Percentiles rank a stretch among this genome's conserved stretches.
These are phyloP conservation scores for Rhodotorula sp. DNA, from an alignment of 1,284 basidiomycete genomes.

Conservation along the genomic window DNA sequence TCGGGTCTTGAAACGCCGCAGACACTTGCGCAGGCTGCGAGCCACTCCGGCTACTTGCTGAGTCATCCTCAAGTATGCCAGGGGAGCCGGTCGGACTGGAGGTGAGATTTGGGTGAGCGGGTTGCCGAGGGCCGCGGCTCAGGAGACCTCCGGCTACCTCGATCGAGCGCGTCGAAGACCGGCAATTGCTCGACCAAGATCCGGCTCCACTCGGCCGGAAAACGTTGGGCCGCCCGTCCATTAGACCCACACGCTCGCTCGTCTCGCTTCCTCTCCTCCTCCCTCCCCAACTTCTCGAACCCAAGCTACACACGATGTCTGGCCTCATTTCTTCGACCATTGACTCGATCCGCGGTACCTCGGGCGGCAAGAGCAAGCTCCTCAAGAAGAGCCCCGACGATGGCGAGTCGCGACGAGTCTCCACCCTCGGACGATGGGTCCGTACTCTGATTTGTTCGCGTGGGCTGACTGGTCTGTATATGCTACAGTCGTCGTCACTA, in stretches of 20 bases:
- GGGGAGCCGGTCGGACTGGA: no score
- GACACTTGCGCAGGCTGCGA: no score
- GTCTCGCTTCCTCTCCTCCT: background rate
- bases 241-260: no score
- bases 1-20: no score
- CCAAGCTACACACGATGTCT: constrained; percentile 3
- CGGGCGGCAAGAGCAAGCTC: constrained; percentile 27
- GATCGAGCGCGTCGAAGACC: no score
- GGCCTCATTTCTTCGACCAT: constrained; percentile 25
- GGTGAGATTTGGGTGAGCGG: no score
- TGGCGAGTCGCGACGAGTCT: constrained; percentile 16
- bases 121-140: no score
- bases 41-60: no score
- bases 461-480: no score
- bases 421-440: background rate
- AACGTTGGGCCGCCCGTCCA: background rate
- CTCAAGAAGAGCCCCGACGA: constrained; percentile 40
- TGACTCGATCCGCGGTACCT: constrained; percentile 32
- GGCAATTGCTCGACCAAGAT: background rate
- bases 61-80: no score
- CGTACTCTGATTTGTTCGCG: background rate
- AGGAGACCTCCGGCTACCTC: no score
- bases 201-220: background rate
- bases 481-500: constrained; percentile 64
- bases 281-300: background rate